A percentile compares a stretch with the other conserved stretches of the same genome.
Conservation (phyloP, 2,329 filamentous ascomycete genomes). For the Aspergillus eucalypticola region DNA sequence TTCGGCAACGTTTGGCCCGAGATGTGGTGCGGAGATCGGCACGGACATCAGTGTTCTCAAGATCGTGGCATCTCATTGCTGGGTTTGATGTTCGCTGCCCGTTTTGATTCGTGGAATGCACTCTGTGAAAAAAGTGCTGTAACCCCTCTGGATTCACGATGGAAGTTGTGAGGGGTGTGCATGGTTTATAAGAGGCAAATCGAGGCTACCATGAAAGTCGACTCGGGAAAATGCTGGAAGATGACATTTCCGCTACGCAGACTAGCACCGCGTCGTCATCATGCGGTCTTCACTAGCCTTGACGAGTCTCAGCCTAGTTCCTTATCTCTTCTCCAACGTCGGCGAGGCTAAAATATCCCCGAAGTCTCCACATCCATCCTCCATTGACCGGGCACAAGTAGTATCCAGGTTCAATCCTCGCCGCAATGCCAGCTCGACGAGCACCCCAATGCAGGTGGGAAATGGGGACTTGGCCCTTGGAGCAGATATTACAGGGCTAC, state of each 20-base stretch:
- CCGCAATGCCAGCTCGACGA: slow-evolving; percentile 50
- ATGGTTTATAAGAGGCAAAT: background rate
- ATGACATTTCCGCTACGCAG: background rate
- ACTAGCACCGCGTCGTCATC: background rate
- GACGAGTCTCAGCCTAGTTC: background rate
- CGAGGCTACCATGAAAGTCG: background rate
- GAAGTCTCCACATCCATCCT: background rate
- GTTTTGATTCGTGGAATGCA: background rate
- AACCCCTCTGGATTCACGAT: background rate
- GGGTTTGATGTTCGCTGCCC: background rate
- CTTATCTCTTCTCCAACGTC: background rate
- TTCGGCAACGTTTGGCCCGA: background rate
- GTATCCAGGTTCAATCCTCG: slow-evolving; percentile 47
- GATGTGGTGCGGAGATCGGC: background rate
- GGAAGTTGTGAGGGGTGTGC: background rate
- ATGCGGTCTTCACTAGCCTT: background rate
- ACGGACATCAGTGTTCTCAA: background rate
- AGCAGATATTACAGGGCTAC: slow-evolving; percentile 49
- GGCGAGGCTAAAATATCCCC: background rate
- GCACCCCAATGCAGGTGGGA: slow-evolving; percentile 55
- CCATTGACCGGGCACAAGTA: slow-evolving; percentile 11
- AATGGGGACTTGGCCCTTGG: slow-evolving; percentile 54
- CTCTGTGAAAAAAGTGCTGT: background rate
- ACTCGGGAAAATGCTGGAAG: background rate
- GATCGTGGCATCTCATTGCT: background rate